Base-by-base conservation (phyloP, 805 yeast genomes). In the Barnettozyma botsteinii region DNA sequence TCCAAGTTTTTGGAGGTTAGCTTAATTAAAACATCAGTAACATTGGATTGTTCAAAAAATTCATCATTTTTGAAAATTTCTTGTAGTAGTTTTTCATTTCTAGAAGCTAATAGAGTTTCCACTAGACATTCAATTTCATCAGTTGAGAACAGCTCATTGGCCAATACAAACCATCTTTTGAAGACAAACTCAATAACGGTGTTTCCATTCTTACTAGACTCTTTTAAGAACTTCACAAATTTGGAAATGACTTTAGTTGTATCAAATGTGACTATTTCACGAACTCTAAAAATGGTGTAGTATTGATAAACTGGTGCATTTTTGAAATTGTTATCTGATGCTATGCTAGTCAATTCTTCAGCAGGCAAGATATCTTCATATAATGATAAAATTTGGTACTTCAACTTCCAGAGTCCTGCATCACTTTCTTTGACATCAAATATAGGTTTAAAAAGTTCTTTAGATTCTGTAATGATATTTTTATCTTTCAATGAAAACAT, bases 141-240 rank as follows among this genome's bases (percentile, higher is more conserved):
- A 12, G 50, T 43, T 0, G 57, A 29, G 48, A 72, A 65, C 33
- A 60, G 46, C 6, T 42, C 34, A 48, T 74, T 64, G 30, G 70
- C 40, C 1, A 81, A 43, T 1, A 79, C 71, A 29, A 69, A 51
- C 87, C 87, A 82, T 50, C 85, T 72, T 9, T 51, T 46, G 37
- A 79, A 66, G 0, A 67, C 38, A 12, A 52, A 40, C 26, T 42
- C 22, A 8, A 63, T 40, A 38, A 2, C 13, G 40, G 15, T 2
- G 35, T 45, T 14, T 44, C 35, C 15, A 9, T 20, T 9, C 14
- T 11, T 4, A 32, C 8, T 28, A 4, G 4, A 21, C 7, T 8
- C 13, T 12, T 31, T 22, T 12, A 61, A 49, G 40, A 47, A 59
- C 6, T 43, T 37, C n/a, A 65, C 35, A 36, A 67, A 64, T 2